phyloP scores from a whole-genome alignment of 208 protist genomes.

The Leishmania turanica region DNA sequence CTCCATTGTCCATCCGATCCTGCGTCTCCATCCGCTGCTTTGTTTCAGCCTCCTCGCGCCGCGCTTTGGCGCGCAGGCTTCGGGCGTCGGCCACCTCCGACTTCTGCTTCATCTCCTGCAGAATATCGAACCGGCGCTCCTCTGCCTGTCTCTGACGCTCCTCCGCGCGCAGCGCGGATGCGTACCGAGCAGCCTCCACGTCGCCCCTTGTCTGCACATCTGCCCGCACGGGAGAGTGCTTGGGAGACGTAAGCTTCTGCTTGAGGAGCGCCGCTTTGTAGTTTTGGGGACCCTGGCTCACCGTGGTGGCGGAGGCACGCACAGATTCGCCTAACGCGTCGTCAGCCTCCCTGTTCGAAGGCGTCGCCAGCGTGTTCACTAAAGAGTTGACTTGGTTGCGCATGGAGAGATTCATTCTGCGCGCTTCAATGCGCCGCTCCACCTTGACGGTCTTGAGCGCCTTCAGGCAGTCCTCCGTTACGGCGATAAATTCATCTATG shows the following conservation, averaged over 20 bases:
- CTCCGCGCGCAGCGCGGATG: slow-evolving; percentile 73
- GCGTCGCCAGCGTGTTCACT: slow-evolving; percentile 23
- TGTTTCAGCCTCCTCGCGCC: slow-evolving; percentile 69
- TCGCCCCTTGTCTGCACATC: slow-evolving; percentile 46
- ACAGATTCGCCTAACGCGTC: slow-evolving; percentile 12
- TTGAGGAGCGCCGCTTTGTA: slow-evolving; percentile 38
- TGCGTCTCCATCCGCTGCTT: slow-evolving; percentile 56
- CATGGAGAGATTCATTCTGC: slow-evolving; percentile 36
- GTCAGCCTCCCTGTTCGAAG: slow-evolving; percentile 34
- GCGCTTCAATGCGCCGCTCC: slow-evolving; percentile 53
- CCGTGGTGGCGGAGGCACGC: slow-evolving; percentile 4
- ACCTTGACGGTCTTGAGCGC: slow-evolving; percentile 69
- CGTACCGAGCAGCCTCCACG: slow-evolving; percentile 68
- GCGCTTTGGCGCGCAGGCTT: slow-evolving; percentile 52
- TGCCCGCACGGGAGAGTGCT: slow-evolving; percentile 26
- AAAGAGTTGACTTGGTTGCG: slow-evolving; percentile 19
- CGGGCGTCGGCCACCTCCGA: slow-evolving; percentile 58
- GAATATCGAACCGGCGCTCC: slow-evolving; percentile 67
- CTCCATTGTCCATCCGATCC: slow-evolving; percentile 64
- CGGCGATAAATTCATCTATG: slow-evolving; percentile 68
- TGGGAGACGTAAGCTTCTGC: slow-evolving; percentile 57
- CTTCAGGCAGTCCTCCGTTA: slow-evolving; percentile 66
- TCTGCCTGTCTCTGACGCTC: slow-evolving; percentile 86
- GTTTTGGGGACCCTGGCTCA: slow-evolving; percentile 20
- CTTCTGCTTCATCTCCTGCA: slow-evolving; percentile 74